Evolutionary conservation across 352 stramenopile genomes (phyloP), one percentile per base, ranked within the genome.

Genomic region (Globisporangium viniferum): DNA sequence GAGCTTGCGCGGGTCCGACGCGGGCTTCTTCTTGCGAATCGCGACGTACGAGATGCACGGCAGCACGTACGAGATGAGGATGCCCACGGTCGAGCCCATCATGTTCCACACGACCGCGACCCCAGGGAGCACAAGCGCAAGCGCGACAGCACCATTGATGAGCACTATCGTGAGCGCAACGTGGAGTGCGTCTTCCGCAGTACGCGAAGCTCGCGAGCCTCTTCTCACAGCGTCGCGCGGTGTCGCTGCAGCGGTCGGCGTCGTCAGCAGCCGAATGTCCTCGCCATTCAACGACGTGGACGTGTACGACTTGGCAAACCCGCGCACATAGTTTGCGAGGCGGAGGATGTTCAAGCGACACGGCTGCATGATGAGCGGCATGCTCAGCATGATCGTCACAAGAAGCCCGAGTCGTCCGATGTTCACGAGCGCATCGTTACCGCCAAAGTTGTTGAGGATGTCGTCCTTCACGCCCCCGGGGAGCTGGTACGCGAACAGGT

Each of bases 41-140:
- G 81, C 74, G 4, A 94, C 76, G 77, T 97, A 97, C 57, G 86
- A 95, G 1, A 92, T 70, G 58, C 85, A 92, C 27, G 90, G 90
- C 51, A 97, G 76, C 60, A 96, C 87, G 69, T 96, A 97, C 55
- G 86, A 94, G 69, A 97, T 91, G 5, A 96, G 65, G 39, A 97
- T 80, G 8, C 85, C 88, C 55, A 97, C 88, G 0, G 89, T 95
- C 27, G 81, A 93, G 49, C 90, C 90, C 79, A 94, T 95, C 59
- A 97, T 79, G 66, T 95, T 97, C 90, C 89, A 97, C 36, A 97
- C 89, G 7, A 95, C 82, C 12, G 81, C 87, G 0, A 97, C 89
- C 18, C 84, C 88, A 0, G 90, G 89, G 20, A 87, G 77, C 10
- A 91, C 69, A 6, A 96, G 77, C 49, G 90, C 90, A 14, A 93